These are phyloP conservation scores for Hypholoma sublateritium DNA, from an alignment of 768 basidiomycete species.

Conservation along the genomic window DNA sequence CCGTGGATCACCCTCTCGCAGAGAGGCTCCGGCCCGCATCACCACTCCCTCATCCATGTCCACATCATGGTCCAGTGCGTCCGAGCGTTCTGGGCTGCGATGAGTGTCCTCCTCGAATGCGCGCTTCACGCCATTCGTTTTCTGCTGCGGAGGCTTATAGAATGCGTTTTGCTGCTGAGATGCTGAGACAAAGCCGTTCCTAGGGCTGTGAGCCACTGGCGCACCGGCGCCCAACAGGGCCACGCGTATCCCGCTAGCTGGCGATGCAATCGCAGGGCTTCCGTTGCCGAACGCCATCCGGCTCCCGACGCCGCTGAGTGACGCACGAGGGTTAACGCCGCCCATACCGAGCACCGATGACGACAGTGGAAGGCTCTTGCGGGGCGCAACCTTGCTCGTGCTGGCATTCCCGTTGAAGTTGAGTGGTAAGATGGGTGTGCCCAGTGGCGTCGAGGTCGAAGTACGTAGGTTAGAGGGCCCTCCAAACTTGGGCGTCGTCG, in stretches of 20 bases:
- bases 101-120: constrained; percentile 23
- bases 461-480: constrained; percentile 20
- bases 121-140: constrained; percentile 33
- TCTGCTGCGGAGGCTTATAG: constrained; percentile 49
- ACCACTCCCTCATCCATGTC: constrained; percentile 13
- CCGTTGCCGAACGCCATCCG: constrained; percentile 20
- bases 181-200: constrained; percentile 45
- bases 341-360: constrained; percentile 17
- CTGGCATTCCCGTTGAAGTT: constrained; percentile 17
- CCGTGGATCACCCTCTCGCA: background rate
- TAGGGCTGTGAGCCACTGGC: constrained; percentile 20
- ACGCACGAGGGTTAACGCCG: constrained; percentile 18
- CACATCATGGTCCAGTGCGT: constrained; percentile 15
- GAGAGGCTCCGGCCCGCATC: background rate
- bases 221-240: constrained; percentile 6
- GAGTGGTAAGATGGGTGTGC: constrained; percentile 22
- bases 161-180: constrained; percentile 64
- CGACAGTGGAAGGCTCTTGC: constrained; percentile 28
- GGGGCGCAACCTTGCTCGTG: constrained; percentile 22
- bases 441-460: constrained; percentile 16
- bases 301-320: constrained; percentile 27
- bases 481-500: constrained; percentile 36
- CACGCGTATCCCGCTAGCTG: constrained; percentile 23
- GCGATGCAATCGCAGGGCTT: constrained; percentile 24
- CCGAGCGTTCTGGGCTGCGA: constrained; percentile 18